phyloP scores from a whole-genome alignment of 176 grass and related monocot genomes.

The Zoysia japonica region DNA sequence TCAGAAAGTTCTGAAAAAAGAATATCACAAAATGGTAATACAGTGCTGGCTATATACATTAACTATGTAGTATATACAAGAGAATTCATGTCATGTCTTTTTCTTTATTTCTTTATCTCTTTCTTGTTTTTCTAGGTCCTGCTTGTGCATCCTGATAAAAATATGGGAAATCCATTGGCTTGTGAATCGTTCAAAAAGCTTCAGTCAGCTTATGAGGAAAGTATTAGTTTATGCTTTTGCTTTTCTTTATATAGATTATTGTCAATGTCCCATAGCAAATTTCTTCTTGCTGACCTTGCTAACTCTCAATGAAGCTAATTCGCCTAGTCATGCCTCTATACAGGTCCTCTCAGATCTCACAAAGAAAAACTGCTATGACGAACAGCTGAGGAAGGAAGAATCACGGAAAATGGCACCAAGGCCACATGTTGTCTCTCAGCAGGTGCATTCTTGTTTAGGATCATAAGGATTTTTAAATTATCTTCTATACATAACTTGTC shows the following conservation, averaged over 20 bases:
- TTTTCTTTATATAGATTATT: slow-evolving; percentile 27
- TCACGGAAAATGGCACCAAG: slow-evolving; percentile 61
- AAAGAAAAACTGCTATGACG: slow-evolving; percentile 89
- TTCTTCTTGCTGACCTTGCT: slow-evolving; percentile 5
- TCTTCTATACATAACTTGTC: neutral
- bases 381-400: slow-evolving; percentile 92
- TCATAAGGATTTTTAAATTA: too few species aligned
- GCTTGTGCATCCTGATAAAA: slow-evolving; percentile 99
- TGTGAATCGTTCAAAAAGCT: slow-evolving; percentile 99
- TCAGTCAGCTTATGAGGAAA: slow-evolving; percentile 98
- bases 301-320: slow-evolving; percentile 36
- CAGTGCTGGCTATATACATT: neutral
- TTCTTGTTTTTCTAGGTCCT: slow-evolving; percentile 61
- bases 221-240: slow-evolving; percentile 24
- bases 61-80: neutral
- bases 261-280: neutral
- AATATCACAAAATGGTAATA: slow-evolving; percentile 81
- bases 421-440: slow-evolving; percentile 65
- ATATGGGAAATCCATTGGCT: slow-evolving; percentile 79
- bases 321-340: slow-evolving; percentile 30
- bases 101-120: slow-evolving; percentile 12
- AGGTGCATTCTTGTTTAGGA: slow-evolving; percentile 42
- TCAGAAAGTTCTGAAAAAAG: slow-evolving; percentile 59
- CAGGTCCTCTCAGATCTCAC: slow-evolving; percentile 88
- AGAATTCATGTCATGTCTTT: slow-evolving; percentile 9